phyloP scores from a whole-genome alignment of 176 grass and related monocot genomes.

The Aegilops speltoides region DNA sequence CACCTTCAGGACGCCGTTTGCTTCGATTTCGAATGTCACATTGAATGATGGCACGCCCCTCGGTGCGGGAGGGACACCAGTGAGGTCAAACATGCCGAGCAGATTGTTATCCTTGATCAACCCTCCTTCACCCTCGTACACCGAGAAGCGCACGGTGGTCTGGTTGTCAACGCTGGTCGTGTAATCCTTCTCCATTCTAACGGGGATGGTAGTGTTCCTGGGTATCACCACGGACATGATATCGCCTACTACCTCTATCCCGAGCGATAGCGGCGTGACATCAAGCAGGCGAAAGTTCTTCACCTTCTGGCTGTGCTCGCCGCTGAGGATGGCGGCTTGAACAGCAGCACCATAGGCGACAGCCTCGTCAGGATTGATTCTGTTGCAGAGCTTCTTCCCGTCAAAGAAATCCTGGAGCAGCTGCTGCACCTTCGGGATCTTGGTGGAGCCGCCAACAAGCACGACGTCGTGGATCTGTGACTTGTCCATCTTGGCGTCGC shows the following conservation, averaged over 20 bases:
- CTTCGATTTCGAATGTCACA: not conserved
- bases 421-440: constrained; percentile 80
- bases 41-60: not conserved
- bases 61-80: not conserved
- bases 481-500: constrained; percentile 72
- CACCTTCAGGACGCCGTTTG: not conserved
- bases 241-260: not conserved
- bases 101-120: not conserved
- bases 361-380: constrained; percentile 84
- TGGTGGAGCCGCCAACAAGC: constrained; percentile 61
- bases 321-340: constrained; percentile 26
- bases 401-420: constrained; percentile 74
- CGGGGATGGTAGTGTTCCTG: not conserved
- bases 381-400: constrained; percentile 78
- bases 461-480: constrained; percentile 57
- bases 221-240: not conserved
- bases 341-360: constrained; percentile 69
- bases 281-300: not conserved
- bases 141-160: not conserved
- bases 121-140: not conserved
- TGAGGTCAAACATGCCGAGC: not conserved
- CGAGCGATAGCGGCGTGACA: not conserved
- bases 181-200: accelerated
- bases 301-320: not conserved
- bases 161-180: not conserved